Base-by-base conservation (phyloP, 129 eudicot genomes). In the Smallanthus sonchifolius region DNA sequence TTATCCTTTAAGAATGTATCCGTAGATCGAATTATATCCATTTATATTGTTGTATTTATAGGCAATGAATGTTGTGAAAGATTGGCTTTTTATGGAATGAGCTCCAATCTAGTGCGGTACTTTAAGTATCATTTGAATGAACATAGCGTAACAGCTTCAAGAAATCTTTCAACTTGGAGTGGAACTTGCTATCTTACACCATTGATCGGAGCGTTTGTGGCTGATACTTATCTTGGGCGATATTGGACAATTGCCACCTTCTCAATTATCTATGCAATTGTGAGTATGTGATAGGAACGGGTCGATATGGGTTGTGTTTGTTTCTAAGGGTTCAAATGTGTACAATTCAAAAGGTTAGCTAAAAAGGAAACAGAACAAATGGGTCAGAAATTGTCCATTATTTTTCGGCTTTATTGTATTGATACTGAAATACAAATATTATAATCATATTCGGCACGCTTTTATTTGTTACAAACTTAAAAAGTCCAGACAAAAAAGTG, bases 1-100 rank as follows among this genome's bases (percentile, higher is more conserved):
- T 65, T 54, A 11, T 71, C 38, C 49, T 35, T 45, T 14, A 15
- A 17, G 38, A 24, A 40, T 19, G 1, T 72, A n/a, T 7, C 4
- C n/a, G 2, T 37, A 15, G 37, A 30, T 62, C 6, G 2, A 37
- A n/a, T n/a, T 63, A 63, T 30, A 60, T 60, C 37, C 13, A 14
- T 64, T 37, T 37, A 16, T 64, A n/a, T 0, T 51, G 17, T 72
- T 79, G 35, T 75, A 40, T 71, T 44, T 47, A 40, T 84, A 91
- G 92, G 94, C 19, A 84, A 81, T 70, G 91, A 91, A 85, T 88
- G 90, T 75, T 88, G 90, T 59, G 97, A 91, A 75, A 80, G 95
- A 74, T 65, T 91, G 73, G 97, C 95, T 4, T 88, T 20, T 82
- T 86, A 81, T 72, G 97, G 97, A 69, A 81, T 91, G 90, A 79